These are phyloP conservation scores for Saururus chinensis DNA, from an alignment of 164 flowering plant species.

Conservation along the genomic window DNA sequence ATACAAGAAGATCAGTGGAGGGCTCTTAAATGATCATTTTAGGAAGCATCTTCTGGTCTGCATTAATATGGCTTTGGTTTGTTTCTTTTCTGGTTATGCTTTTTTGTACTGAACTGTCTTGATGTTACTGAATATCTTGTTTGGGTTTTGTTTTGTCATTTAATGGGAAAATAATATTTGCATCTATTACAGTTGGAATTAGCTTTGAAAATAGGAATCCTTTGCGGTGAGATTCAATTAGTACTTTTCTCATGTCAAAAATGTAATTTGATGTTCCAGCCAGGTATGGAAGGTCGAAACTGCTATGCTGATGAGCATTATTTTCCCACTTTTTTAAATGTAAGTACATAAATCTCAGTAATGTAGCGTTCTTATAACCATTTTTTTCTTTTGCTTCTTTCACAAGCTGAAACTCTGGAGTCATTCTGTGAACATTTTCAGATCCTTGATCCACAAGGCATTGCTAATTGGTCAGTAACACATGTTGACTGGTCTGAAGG, in stretches of 20 bases:
- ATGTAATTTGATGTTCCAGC: constrained; percentile 32
- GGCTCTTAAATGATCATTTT: not conserved
- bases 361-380: not conserved
- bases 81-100: not conserved
- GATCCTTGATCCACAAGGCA: constrained; percentile 92
- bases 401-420: not conserved
- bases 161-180: not conserved
- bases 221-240: not conserved
- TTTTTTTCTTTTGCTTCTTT: not conserved
- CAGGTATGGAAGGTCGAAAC: constrained; percentile 87
- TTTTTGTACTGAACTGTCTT: not conserved
- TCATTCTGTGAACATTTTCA: constrained; percentile 11
- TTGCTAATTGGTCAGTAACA: constrained; percentile 97
- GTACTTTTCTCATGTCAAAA: not conserved
- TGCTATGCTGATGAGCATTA: constrained; percentile 97
- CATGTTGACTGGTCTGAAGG: constrained; percentile 99
- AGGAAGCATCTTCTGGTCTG: not conserved
- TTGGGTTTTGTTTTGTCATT: not conserved
- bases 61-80: too few species aligned
- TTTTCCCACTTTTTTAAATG: constrained; percentile 82
- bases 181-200: not conserved
- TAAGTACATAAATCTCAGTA: constrained; percentile 22
- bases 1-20: too few species aligned
- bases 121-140: not conserved
- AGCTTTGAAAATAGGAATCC: not conserved